A percentile compares a stretch with the other conserved stretches of the same genome.
These are phyloP conservation scores for Solanum piurae DNA, from an alignment of 257 asterid genomes.

Conservation along the genomic window DNA sequence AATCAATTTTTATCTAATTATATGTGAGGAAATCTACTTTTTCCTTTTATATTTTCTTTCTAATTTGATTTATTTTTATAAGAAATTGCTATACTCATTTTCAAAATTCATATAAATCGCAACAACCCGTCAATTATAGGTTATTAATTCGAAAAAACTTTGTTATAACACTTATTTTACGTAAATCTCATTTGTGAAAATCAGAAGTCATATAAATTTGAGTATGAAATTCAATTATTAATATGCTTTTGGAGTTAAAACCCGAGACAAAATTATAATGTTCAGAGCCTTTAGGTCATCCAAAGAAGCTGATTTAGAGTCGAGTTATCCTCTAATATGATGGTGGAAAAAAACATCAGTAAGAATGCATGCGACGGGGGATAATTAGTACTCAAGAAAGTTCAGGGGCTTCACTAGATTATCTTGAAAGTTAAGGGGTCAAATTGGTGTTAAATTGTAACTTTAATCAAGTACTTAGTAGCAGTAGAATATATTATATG, in stretches of 20 bases:
- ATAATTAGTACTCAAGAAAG: neutral
- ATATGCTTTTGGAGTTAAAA: neutral
- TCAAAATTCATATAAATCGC: neutral
- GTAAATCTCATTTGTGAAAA: neutral
- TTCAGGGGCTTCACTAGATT: neutral
- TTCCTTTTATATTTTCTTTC: neutral
- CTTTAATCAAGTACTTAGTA: neutral
- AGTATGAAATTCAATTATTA: accelerated
- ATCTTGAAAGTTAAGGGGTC: neutral
- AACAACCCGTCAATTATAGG: neutral
- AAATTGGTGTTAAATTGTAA: neutral
- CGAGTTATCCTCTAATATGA: neutral
- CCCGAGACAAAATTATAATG: neutral
- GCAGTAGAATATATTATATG: neutral
- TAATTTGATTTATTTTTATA: neutral
- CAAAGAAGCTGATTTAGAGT: neutral
- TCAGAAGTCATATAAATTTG: neutral
- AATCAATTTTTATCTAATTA: neutral
- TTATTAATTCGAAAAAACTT: neutral
- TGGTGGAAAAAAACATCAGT: neutral
- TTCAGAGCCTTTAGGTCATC: neutral
- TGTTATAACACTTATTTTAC: neutral
- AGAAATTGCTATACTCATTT: neutral
- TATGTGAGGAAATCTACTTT: neutral
- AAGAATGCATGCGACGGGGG: neutral